A percentile compares a stretch with the other conserved stretches of the same genome.
Conservation (phyloP, 768 basidiomycete species). For the Arthromyces matolae region DNA sequence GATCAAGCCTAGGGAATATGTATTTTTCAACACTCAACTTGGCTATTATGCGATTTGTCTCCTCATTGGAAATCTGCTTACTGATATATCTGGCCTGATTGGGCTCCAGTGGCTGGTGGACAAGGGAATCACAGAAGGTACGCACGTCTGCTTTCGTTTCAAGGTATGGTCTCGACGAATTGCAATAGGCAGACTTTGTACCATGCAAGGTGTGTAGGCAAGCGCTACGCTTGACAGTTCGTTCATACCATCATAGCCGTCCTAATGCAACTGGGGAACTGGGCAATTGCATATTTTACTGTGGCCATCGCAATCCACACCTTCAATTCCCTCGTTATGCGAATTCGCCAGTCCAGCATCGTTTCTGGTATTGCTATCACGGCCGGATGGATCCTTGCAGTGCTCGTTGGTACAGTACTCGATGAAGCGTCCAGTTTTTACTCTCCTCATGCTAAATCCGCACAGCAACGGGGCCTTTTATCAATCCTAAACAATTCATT, state of each 20-base stretch:
- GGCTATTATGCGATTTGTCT: conserved; percentile 67
- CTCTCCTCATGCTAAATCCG: neutral
- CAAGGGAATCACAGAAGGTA: conserved; percentile 49
- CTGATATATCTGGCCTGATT: conserved; percentile 50
- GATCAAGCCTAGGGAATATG: conserved; percentile 39
- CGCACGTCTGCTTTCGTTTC: too few species aligned
- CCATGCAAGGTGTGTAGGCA: conserved; percentile 49
- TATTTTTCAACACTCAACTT: conserved; percentile 70
- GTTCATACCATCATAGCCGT: conserved; percentile 33
- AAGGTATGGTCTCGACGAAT: neutral
- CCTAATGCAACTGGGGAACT: conserved; percentile 60
- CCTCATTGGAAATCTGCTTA: conserved; percentile 55
- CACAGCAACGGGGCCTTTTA: conserved; percentile 35
- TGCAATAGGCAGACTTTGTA: conserved; percentile 44
- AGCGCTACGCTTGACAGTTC: neutral
- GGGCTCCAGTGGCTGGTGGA: conserved; percentile 45
- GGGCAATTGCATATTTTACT: conserved; percentile 62
- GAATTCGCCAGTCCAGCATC: conserved; percentile 46
- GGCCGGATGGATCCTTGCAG: conserved; percentile 53
- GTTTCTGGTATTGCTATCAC: conserved; percentile 39
- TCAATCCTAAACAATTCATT: conserved; percentile 17
- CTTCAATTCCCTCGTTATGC: conserved; percentile 62
- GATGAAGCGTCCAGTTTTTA: too few species aligned
- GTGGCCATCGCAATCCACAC: conserved; percentile 63
- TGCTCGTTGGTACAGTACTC: conserved; percentile 45